Percentiles rank a stretch among this genome's conserved stretches.
phyloP scores from a whole-genome alignment of 1,139 yeast species.

The Geotrichum klebahnii region DNA sequence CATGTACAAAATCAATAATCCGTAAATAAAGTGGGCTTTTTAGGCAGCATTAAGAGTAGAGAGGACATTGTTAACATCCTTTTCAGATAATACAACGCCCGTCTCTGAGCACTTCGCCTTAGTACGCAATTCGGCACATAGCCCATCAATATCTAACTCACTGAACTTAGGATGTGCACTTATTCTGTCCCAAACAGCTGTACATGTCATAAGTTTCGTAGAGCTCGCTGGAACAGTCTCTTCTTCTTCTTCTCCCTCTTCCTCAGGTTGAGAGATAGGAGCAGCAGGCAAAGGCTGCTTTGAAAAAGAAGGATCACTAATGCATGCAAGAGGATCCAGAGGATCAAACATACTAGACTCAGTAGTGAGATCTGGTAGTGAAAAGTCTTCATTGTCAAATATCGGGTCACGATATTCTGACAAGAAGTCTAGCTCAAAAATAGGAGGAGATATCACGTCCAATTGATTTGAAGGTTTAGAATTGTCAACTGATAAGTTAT shows the following conservation, averaged over 20 bases:
- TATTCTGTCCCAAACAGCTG: constrained; percentile 95
- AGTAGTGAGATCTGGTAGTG: constrained; percentile 42
- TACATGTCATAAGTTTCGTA: constrained; percentile 58
- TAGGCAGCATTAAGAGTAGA: constrained; percentile 30
- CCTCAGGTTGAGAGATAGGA: constrained; percentile 3
- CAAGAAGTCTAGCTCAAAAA: constrained; percentile 36
- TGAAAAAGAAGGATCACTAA: not conserved
- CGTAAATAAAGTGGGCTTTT: too few species aligned
- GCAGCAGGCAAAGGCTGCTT: not conserved
- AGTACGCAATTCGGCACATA: constrained; percentile 78
- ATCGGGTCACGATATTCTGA: constrained; percentile 38
- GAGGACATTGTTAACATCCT: constrained; percentile 68
- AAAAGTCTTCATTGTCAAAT: constrained; percentile 36
- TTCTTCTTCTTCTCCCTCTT: constrained; percentile 32
- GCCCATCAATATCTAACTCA: constrained; percentile 88
- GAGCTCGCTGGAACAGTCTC: constrained; percentile 34
- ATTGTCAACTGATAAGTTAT: not conserved
- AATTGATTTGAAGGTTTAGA: constrained; percentile 2
- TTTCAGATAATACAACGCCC: constrained; percentile 79
- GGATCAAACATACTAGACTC: constrained; percentile 74
- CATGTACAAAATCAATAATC: too few species aligned
- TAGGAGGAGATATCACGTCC: constrained; percentile 27
- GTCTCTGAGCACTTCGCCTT: constrained; percentile 92
- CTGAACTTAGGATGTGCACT: constrained; percentile 91
- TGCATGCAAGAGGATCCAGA: constrained; percentile 34